Evolutionary conservation across 768 basidiomycete genomes (phyloP), one percentile per base, ranked within the genome.

Genomic region (Lactarius akahatsu): DNA sequence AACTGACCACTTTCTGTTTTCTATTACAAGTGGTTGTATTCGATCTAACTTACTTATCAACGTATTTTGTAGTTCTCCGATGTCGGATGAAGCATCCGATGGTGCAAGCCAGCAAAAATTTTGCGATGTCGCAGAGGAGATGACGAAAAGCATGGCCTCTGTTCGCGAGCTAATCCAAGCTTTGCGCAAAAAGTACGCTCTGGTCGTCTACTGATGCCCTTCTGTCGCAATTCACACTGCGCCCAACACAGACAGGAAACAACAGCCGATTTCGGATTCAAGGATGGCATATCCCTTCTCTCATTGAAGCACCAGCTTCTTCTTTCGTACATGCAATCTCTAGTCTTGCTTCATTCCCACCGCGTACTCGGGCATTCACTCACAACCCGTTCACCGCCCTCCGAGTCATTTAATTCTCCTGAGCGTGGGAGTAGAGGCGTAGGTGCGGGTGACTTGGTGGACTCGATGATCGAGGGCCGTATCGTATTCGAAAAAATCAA

Each of bases 401-500:
- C 77, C 2, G 72, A 80, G 20, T 76, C 83, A 0, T 92, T 94
- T 72, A 81, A 85, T 62, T 70, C 78, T 3, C 54, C 71, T 4
- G 80, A 85, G 18, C 85, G 91, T 9, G 77, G 71, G 7, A 69
- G 74, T 7, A 85, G 91, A 41, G 92, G 90, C 0, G 72, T 76
- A 7, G 80, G 77, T n/a, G 74, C 82, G 0, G 92, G 92, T 2
- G 92, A 96, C 75, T 72, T 92, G 7, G 87, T 94, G 8, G 90
- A 92, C 71, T 84, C 85, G 1, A 83, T 94, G 80, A 82, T 96
- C 38, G 87, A 96, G 73, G 82, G 84, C 23, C 86, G 94, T 15
- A 79, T 95, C 54, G 85, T 93, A 10, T 83, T 98, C 55, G 97
- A 99, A 74, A 98, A 97, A 78, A 82, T 90, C 57, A 89, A 89